phyloP scores from a whole-genome alignment of 345 rosid genomes.

The Pugionium dolabratum region DNA sequence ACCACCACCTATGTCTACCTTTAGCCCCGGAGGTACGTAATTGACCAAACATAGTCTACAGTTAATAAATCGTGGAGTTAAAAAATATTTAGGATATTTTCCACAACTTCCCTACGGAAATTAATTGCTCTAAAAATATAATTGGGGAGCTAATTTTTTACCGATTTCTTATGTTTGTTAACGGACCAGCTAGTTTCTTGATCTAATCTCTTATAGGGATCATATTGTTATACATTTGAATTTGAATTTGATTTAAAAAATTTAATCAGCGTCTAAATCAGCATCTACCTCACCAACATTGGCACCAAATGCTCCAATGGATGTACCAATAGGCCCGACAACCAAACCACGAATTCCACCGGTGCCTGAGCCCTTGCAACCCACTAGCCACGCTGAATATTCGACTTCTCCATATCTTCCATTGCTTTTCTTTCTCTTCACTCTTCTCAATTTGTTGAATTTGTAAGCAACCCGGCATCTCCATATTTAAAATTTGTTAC shows the following conservation, averaged over 20 bases:
- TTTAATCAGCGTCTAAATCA: slow-evolving; percentile 36
- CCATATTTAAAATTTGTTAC: slow-evolving; percentile 4
- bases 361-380: slow-evolving; percentile 36
- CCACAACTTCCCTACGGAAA: too few relatives aligned
- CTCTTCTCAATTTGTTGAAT: slow-evolving; percentile 13
- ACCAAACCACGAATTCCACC: slow-evolving; percentile 36
- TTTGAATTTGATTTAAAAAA: slow-evolving; percentile 2
- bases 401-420: slow-evolving; percentile 27
- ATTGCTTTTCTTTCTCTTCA: slow-evolving; percentile 21
- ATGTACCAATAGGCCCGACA: slow-evolving; percentile 21
- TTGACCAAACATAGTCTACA: neutral
- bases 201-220: too few relatives aligned
- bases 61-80: too few relatives aligned
- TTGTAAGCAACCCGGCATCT: slow-evolving; percentile 11
- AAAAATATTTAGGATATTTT: too few relatives aligned
- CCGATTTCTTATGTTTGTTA: too few relatives aligned
- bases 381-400: slow-evolving; percentile 33
- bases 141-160: too few relatives aligned
- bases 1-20: slow-evolving; percentile 53
- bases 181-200: too few relatives aligned
- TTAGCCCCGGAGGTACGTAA: slow-evolving; percentile 57
- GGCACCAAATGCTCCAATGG: slow-evolving; percentile 6
- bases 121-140: too few relatives aligned
- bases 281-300: slow-evolving; percentile 16
- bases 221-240: neutral